Percentiles rank a stretch among this genome's conserved stretches.
Evolutionary conservation across 2,329 filamentous ascomycete species (phyloP).

Genomic region (Talaromyces marneffei): DNA sequence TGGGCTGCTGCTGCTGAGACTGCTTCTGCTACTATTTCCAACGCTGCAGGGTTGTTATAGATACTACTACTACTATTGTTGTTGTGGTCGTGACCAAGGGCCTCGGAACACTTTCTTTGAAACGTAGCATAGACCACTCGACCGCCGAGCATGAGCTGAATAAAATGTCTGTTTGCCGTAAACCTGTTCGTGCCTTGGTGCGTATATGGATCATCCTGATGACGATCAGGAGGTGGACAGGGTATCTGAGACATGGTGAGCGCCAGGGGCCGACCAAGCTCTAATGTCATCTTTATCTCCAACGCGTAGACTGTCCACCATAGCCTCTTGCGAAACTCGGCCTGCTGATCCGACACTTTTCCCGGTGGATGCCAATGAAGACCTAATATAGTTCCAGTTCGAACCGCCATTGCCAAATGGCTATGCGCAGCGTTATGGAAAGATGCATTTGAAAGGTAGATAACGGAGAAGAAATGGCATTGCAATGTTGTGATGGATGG

Average conservation of each 20-base stretch:
- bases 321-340: conserved; percentile 1
- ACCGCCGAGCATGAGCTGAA: conserved; percentile 8
- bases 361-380: conserved; percentile 7
- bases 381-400: conserved; percentile 3
- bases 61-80: not conserved
- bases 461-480: conserved; percentile 11
- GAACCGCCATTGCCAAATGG: conserved; percentile 7
- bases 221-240: conserved; percentile 5
- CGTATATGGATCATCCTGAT: not conserved
- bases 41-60: not conserved
- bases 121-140: conserved; percentile 4
- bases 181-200: not conserved
- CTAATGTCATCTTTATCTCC: conserved; percentile 9
- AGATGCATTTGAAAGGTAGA: conserved; percentile 11
- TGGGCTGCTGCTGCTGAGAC: not conserved
- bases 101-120: conserved; percentile 7
- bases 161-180: conserved; percentile 9
- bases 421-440: conserved; percentile 10
- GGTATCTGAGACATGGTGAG: conserved; percentile 4
- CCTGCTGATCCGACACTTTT: not conserved
- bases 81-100: not conserved
- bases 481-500: conserved; percentile 10
- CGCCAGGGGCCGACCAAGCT: conserved; percentile 8
- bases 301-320: conserved; percentile 13
- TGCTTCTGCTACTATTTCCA: conserved; percentile 4